These are phyloP conservation scores for Geranium incanum DNA, from an alignment of 441 rosid species.

Conservation along the genomic window DNA sequence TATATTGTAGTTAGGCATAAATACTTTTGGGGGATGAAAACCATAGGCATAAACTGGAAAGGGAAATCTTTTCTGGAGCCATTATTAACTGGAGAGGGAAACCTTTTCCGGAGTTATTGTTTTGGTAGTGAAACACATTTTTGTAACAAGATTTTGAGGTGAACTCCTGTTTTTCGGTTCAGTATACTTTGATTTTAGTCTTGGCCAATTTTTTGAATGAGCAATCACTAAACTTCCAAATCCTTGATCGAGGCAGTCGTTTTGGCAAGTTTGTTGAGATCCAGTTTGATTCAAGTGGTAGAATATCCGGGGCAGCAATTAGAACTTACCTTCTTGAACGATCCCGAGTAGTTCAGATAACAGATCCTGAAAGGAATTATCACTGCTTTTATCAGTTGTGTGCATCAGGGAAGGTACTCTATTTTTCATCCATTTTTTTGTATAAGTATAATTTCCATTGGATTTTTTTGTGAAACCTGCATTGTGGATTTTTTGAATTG, in stretches of 20 bases:
- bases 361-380: conserved; percentile 79
- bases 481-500: conserved; percentile 11
- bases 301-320: conserved; percentile 73
- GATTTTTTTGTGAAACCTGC: conserved; percentile 5
- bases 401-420: conserved; percentile 23
- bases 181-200: not conserved
- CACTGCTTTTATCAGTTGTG: conserved; percentile 82
- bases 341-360: conserved; percentile 70
- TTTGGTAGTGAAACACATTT: not conserved
- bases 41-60: not conserved
- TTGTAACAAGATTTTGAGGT: not conserved
- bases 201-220: not conserved
- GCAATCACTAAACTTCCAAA: not conserved
- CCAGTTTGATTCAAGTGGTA: conserved; percentile 54
- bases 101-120: not conserved
- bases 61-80: not conserved
- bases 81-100: not conserved
- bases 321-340: conserved; percentile 70
- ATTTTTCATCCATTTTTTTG: not conserved
- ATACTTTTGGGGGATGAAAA: not conserved
- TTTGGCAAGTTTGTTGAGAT: conserved; percentile 79
- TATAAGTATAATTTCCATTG: conserved; percentile 30
- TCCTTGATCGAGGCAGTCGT: conserved; percentile 33
- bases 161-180: not conserved
- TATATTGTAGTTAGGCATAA: not conserved